Evolutionary conservation across 208 protist species (phyloP), one percentile per base, ranked within the genome.

Genomic region (Zelonia costaricensis): DNA sequence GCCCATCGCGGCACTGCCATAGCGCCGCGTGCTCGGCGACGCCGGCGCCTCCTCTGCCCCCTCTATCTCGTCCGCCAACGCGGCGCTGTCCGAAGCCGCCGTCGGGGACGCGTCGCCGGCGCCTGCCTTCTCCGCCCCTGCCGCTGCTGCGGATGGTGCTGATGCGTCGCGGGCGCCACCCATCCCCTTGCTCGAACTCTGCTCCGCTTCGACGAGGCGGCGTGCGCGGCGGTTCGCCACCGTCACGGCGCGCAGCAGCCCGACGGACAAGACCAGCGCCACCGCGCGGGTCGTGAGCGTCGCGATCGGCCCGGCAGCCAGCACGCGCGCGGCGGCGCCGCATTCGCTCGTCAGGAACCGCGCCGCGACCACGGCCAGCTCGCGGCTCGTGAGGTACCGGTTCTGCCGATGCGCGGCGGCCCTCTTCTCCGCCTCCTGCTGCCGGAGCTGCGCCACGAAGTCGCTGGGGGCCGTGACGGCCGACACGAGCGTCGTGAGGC

Each of bases 191-290:
- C 33, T 38, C 8, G 8, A 13, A 10, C 33, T 38, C 10, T 16
- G 27, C 13, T 18, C 31, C 15, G 52, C 51, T 47, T 42, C 54
- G 3, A 72, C 22, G 25, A 56, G 65, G 8, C 48, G 48, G 25
- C 57, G 56, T 3, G 57, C 65, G 1, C 25, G 47, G 12, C 57
- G 39, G 23, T 72, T 72, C 22, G 40, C 65, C 33, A 49, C 40
- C 30, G 65, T 60, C 15, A 49, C 57, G n/a, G 56, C 47, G 22
- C 35, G 65, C 65, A 72, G 57, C 6, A 72, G 65, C 5, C 65
- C 65, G 12, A 72, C 65, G 0, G 57, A 30, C 33, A 72, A 27
- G 13, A 64, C 65, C 6, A 72, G 49, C 23, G 42, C 31, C 5
- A 72, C 38, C 16, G 49, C 31, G 4, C 57, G 20, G 9, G 57